These are phyloP conservation scores for Insectozyma bohioensis DNA, from an alignment of 1,139 yeast species.

Conservation along the genomic window DNA sequence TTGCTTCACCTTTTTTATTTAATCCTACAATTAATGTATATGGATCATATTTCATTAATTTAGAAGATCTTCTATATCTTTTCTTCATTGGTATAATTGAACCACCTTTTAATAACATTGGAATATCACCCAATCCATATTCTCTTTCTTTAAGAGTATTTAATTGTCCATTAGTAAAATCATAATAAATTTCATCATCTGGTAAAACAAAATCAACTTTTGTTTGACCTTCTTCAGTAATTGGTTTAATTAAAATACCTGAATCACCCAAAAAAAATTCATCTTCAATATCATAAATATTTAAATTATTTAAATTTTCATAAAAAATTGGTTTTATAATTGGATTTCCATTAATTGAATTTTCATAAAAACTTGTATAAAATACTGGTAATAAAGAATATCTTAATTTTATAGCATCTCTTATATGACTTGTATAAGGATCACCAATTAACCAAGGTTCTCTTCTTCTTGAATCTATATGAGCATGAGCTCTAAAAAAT, in stretches of 20 bases:
- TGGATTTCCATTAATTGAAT: slow-evolving; percentile 65
- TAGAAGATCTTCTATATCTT: slow-evolving; percentile 77
- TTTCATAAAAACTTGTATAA: slow-evolving; percentile 76
- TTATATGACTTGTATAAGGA: slow-evolving; percentile 65
- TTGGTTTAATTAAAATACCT: slow-evolving; percentile 81
- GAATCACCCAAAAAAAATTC: slow-evolving; percentile 76
- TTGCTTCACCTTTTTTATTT: slow-evolving; percentile 48
- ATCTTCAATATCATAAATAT: slow-evolving; percentile 67
- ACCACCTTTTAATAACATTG: slow-evolving; percentile 79
- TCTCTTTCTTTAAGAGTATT: not conserved
- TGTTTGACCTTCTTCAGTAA: slow-evolving; percentile 55
- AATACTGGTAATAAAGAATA: slow-evolving; percentile 75
- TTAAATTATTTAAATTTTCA: slow-evolving; percentile 53
- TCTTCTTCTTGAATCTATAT: slow-evolving; percentile 85
- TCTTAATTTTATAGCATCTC: slow-evolving; percentile 70
- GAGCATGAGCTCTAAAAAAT: slow-evolving; percentile 95
- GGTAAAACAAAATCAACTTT: slow-evolving; percentile 60
- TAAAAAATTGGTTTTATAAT: slow-evolving; percentile 76
- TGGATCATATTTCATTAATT: slow-evolving; percentile 79
- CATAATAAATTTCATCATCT: slow-evolving; percentile 63
- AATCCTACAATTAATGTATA: slow-evolving; percentile 73
- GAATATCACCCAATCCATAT: slow-evolving; percentile 55
- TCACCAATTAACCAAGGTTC: slow-evolving; percentile 90
- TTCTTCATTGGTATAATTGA: slow-evolving; percentile 66
- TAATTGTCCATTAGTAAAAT: slow-evolving; percentile 42